Percentiles rank a stretch among this genome's conserved stretches.
Evolutionary conservation across 2,329 filamentous ascomycete species (phyloP).

Genomic region (Pyrenophora seminiperda): DNA sequence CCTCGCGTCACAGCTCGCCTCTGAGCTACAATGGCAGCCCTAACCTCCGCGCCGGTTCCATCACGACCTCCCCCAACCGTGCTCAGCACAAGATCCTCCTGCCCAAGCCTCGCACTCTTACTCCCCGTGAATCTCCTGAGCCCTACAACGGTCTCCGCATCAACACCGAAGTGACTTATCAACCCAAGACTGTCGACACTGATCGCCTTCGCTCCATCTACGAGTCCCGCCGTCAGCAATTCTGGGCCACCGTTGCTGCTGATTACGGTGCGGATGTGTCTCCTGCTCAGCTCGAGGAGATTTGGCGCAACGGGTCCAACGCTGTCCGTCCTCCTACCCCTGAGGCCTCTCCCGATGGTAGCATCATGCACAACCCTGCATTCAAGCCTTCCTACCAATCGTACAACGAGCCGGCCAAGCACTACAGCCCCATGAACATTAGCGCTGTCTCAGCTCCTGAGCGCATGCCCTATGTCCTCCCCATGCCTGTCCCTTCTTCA

Average conservation of each 20-base stretch:
- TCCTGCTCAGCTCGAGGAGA: slow-evolving; percentile 69
- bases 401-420: slow-evolving; percentile 41
- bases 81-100: slow-evolving; percentile 60
- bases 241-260: slow-evolving; percentile 73
- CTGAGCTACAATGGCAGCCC: slow-evolving; percentile 53
- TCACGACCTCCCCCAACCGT: slow-evolving; percentile 61
- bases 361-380: slow-evolving; percentile 43
- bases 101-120: slow-evolving; percentile 64
- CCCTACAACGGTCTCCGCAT: slow-evolving; percentile 50
- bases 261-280: slow-evolving; percentile 71
- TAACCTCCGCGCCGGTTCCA: slow-evolving; percentile 34
- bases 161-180: slow-evolving; percentile 51
- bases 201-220: slow-evolving; percentile 72
- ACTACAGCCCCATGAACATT: slow-evolving; percentile 40
- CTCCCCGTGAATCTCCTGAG: slow-evolving; percentile 46
- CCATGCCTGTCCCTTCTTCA: slow-evolving; percentile 45
- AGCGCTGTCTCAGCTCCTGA: slow-evolving; percentile 43
- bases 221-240: slow-evolving; percentile 69
- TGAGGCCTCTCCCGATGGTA: slow-evolving; percentile 47
- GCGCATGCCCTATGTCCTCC: slow-evolving; percentile 44
- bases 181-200: slow-evolving; percentile 63
- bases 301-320: slow-evolving; percentile 58
- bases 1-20: slow-evolving; percentile 49
- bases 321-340: slow-evolving; percentile 46
- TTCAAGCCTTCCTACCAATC: slow-evolving; percentile 38